Percentiles rank a stretch among this genome's conserved stretches.
Evolutionary conservation across 2,329 filamentous ascomycete genomes (phyloP).

Genomic region (Rutstroemia sp.): DNA sequence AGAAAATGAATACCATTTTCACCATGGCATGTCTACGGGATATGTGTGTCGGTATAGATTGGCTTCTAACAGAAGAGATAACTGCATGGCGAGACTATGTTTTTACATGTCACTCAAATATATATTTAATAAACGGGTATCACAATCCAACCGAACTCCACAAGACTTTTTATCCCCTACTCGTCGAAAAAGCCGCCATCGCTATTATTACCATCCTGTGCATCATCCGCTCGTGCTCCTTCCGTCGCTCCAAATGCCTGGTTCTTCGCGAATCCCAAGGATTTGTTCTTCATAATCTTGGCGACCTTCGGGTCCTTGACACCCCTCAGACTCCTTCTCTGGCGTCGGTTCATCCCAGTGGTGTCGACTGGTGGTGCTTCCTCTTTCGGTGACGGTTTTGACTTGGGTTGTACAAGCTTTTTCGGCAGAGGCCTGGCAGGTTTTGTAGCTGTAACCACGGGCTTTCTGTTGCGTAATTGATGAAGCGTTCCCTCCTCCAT

Average conservation of each 20-base stretch:
- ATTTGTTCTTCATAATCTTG: constrained; percentile 23
- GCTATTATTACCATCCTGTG: constrained; percentile 38
- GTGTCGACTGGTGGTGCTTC: constrained; percentile 18
- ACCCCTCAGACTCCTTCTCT: constrained; percentile 24
- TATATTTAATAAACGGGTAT: constrained; percentile 9
- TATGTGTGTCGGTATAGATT: not conserved
- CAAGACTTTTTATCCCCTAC: constrained; percentile 8
- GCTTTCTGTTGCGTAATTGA: constrained; percentile 22
- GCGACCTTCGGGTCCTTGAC: constrained; percentile 10
- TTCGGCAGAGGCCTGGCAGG: constrained; percentile 12
- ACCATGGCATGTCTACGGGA: no score
- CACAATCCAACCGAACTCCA: constrained; percentile 5
- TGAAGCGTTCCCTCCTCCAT: constrained; percentile 45
- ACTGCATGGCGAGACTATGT: not conserved
- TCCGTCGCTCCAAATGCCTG: constrained; percentile 24
- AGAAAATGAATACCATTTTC: no score
- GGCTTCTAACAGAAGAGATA: not conserved
- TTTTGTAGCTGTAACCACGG: constrained; percentile 12
- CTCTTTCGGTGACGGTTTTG: constrained; percentile 1
- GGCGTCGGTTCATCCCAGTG: constrained; percentile 25
- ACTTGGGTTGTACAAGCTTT: constrained; percentile 17
- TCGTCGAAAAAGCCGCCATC: constrained; percentile 53
- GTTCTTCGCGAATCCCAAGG: constrained; percentile 23
- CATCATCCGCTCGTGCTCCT: constrained; percentile 14
- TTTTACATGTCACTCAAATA: not conserved